Evolutionary conservation across 192 early-diverging fungal genomes (phyloP), one percentile per base, ranked within the genome.

Genomic region (Umbelopsis isabellina): DNA sequence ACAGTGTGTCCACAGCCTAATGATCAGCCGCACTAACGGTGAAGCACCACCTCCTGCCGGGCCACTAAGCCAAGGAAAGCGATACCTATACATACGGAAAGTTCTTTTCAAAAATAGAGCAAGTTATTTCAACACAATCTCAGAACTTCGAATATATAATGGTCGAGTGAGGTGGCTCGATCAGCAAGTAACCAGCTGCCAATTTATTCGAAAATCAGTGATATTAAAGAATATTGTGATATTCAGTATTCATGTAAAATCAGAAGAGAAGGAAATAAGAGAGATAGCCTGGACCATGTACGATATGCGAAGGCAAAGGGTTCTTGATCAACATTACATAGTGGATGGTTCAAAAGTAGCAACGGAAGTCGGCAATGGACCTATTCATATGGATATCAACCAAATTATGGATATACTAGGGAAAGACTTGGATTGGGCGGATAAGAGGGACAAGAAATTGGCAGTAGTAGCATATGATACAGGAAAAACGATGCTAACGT

Each of bases 291-390:
- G 55, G 55, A 61, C 55, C 1, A 61, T 61, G 55, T 61, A 35
- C 18, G 55, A 61, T 30, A 35, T 30, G 11, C 27, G 25, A 35
- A 7, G 37, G 13, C 27, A 61, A 7, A 25, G 12, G 12, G 55
- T 61, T 3, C 30, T 61, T 25, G 55, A 61, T 61, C 55, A 61
- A 12, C 25, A 61, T 25, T 61, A 61, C 13, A 61, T 61, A 41
- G 37, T 41, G 1, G 10, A 41, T 41, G 37, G 10, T 0, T 41
- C 37, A 4, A 10, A 41, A 1, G 10, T 41, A 5, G 37, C 37
- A 1, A 41, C 37, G 7, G 37, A 10, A 41, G 37, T 41, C 0
- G 37, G 2, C 37, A 41, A 41, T 10, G 15, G 27, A 35, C 27
- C 30, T 61, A 33, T 61, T 2, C 27, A 13, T 13, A 33, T 61